phyloP scores from a whole-genome alignment of 2,329 filamentous ascomycete genomes.

The Colletotrichum graminicola region DNA sequence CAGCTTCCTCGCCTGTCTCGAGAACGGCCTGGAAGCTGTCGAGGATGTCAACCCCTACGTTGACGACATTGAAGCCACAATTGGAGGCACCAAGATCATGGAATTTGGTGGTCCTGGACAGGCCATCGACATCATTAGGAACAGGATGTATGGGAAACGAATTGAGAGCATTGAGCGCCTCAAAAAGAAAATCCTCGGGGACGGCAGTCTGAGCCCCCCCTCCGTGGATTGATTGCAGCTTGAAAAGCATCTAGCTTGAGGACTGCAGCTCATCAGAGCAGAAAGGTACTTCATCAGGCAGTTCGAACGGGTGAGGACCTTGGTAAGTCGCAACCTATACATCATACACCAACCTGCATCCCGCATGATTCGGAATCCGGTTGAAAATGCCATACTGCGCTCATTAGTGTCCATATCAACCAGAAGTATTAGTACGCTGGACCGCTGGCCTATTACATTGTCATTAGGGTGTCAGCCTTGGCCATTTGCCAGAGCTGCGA shows the following conservation, averaged over 20 bases:
- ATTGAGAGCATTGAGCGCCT: not conserved
- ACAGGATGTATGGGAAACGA: not conserved
- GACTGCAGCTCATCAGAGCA: not conserved
- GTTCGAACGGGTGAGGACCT: not conserved
- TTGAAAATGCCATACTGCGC: not conserved
- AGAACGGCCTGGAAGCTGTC: not conserved
- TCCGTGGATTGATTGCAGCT: not conserved
- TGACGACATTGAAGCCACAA: not conserved
- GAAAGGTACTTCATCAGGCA: not conserved
- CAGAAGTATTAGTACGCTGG: not conserved
- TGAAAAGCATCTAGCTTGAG: not conserved
- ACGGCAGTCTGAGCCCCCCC: too few species aligned
- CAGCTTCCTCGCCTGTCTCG: not conserved
- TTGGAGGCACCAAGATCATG: not conserved
- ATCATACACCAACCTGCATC: not conserved
- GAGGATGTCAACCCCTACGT: not conserved
- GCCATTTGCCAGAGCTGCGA: not conserved
- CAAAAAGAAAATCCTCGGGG: not conserved
- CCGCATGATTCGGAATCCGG: not conserved
- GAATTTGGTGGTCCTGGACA: not conserved
- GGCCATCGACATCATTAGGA: accelerated
- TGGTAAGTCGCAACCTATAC: too few species aligned
- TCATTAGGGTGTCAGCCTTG: accelerated
- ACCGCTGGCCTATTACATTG: not conserved
- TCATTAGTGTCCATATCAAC: not conserved